Evolutionary conservation across 2,329 filamentous ascomycete genomes (phyloP).

Genomic region (Hymenoscyphus salicellus): DNA sequence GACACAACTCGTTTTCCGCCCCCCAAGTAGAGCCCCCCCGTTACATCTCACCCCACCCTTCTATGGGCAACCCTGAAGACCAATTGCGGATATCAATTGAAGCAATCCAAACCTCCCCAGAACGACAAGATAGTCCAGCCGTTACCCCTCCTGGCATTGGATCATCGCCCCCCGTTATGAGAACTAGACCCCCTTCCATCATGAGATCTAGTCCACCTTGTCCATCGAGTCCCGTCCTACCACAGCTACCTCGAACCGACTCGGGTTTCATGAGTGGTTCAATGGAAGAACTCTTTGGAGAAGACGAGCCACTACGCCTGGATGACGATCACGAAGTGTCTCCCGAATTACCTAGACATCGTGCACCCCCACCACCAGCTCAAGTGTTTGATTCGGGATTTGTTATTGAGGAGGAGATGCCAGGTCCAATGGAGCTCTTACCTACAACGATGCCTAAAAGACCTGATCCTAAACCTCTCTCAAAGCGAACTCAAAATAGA

Average conservation of each 20-base stretch:
- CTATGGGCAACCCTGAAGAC: constrained; percentile 36
- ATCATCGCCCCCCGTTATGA: constrained; percentile 83
- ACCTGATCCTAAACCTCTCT: constrained; percentile 30
- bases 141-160: constrained; percentile 79
- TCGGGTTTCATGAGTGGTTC: constrained; percentile 85
- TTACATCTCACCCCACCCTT: constrained; percentile 43
- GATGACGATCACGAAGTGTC: constrained; percentile 38
- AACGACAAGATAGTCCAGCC: constrained; percentile 48
- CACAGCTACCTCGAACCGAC: constrained; percentile 59
- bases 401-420: constrained; percentile 37
- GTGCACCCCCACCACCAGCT: constrained; percentile 16
- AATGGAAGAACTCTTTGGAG: constrained; percentile 56
- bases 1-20: constrained; percentile 59
- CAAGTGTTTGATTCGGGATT: constrained; percentile 29
- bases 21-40: constrained; percentile 36
- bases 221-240: constrained; percentile 59
- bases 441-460: constrained; percentile 37
- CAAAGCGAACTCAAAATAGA: constrained; percentile 34
- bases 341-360: constrained; percentile 33
- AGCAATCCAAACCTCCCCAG: constrained; percentile 46
- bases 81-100: constrained; percentile 32
- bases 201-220: constrained; percentile 78
- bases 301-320: constrained; percentile 41
- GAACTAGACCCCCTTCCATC: constrained; percentile 58
- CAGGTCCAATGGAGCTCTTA: constrained; percentile 43